Conservation (phyloP, 495 filamentous ascomycete genomes). For the Podospora fimiseda region DNA sequence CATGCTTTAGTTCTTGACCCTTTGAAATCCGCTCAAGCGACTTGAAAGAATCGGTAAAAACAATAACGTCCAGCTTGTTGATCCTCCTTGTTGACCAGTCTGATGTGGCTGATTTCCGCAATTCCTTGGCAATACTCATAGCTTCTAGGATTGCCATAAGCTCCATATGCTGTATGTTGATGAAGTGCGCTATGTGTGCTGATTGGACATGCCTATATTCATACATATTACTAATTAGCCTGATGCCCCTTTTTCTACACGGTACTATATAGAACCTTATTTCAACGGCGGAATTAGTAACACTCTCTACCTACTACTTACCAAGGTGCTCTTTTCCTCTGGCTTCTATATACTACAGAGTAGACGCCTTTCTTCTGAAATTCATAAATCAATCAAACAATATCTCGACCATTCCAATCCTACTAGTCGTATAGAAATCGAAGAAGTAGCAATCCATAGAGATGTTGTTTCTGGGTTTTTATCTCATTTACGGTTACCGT, state of each 20-base stretch:
- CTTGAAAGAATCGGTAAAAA: not conserved
- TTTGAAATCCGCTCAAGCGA: not conserved
- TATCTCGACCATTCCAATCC: not conserved
- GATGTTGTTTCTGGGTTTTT: not conserved
- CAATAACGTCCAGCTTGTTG: not conserved
- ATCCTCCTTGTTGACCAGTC: not conserved
- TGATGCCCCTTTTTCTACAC: too few relatives aligned
- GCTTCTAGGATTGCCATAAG: not conserved
- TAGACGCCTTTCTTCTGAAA: too few relatives aligned
- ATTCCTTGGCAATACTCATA: not conserved
- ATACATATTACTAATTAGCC: too few relatives aligned
- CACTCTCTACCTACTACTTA: too few relatives aligned
- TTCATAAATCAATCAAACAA: not conserved
- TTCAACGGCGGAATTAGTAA: too few relatives aligned
- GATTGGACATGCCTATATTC: too few relatives aligned
- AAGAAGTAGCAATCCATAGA: conserved; percentile 3
- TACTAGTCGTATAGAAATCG: not conserved
- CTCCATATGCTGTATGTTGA: not conserved
- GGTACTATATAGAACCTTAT: too few relatives aligned
- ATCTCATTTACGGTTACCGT: not conserved
- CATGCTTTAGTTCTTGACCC: not conserved
- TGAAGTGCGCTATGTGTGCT: not conserved
- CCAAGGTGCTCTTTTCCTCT: too few relatives aligned
- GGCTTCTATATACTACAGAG: too few relatives aligned
- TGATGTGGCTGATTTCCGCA: not conserved